Conservation (phyloP, 192 early-diverging fungal genomes). For the Coemansia reversa region DNA sequence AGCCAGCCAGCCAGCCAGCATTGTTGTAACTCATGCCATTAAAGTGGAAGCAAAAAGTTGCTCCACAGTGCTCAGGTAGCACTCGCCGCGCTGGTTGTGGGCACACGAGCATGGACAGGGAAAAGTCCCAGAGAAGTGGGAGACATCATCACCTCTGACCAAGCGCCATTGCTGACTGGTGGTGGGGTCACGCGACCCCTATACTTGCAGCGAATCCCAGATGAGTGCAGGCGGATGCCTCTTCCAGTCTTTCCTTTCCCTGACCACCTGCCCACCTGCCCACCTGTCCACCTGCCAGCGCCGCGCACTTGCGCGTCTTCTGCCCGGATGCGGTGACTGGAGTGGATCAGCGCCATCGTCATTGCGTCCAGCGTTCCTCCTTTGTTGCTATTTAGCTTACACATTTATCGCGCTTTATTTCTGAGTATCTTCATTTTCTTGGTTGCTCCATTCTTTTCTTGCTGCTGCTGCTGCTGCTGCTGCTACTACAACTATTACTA, state of each 20-base stretch:
- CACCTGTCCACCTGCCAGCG: not conserved
- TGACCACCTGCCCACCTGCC: not conserved
- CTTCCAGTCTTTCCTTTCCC: not conserved
- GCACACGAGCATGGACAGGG: not conserved
- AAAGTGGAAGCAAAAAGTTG: not conserved
- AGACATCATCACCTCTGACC: not conserved
- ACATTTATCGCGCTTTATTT: not conserved
- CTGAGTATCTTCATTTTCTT: not conserved
- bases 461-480: not conserved
- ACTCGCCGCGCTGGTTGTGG: not conserved
- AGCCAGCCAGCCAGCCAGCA: no score
- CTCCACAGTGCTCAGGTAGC: not conserved
- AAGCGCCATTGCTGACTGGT: not conserved
- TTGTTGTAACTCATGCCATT: not conserved
- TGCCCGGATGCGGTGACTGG: not conserved
- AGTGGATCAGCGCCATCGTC: not conserved
- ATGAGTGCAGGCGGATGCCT: not conserved
- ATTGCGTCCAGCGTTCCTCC: not conserved
- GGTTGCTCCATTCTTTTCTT: not conserved
- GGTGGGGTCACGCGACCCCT: constrained; percentile 4
- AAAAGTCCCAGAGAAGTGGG: not conserved
- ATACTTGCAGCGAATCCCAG: constrained; percentile 10
- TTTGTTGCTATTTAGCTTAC: not conserved
- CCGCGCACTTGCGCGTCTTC: not conserved
- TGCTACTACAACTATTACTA: not conserved